A percentile compares a stretch with the other conserved stretches of the same genome.
phyloP scores from a whole-genome alignment of 139 green algal genomes.

The Tetraselmis chui region DNA sequence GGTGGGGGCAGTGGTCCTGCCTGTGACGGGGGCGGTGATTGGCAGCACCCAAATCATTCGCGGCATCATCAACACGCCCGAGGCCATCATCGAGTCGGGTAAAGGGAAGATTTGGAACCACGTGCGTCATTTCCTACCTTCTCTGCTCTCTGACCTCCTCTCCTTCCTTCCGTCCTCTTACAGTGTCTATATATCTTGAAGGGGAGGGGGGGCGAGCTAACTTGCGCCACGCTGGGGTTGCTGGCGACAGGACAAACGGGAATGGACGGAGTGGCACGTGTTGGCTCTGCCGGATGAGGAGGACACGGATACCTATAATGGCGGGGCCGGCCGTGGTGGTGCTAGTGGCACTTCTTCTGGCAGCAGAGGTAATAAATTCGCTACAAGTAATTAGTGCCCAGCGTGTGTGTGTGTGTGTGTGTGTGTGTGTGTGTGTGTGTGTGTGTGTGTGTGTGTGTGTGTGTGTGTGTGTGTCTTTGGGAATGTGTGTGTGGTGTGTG shows the following conservation, averaged over 20 bases:
- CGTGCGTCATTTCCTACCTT: slow-evolving; percentile 17
- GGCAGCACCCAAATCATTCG: slow-evolving; percentile 45
- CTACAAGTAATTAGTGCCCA: too few species aligned
- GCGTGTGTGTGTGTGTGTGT: too few species aligned
- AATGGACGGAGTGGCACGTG: neutral
- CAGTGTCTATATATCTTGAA: too few species aligned
- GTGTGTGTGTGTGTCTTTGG: too few species aligned
- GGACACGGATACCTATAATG: neutral
- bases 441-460: too few species aligned
- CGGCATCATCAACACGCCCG: slow-evolving; percentile 66
- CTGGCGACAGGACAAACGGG: neutral
- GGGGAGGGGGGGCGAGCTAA: too few species aligned
- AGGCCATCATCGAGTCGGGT: slow-evolving; percentile 48
- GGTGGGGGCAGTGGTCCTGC: slow-evolving; percentile 65
- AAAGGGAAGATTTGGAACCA: slow-evolving; percentile 69
- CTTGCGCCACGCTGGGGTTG: too few species aligned
- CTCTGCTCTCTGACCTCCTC: neutral
- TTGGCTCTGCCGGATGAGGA: neutral
- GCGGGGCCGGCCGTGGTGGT: too few species aligned
- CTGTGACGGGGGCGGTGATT: slow-evolving; percentile 63
- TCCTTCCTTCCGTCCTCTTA: neutral
- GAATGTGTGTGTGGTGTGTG: too few species aligned
- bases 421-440: too few species aligned
- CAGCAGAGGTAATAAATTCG: too few species aligned
- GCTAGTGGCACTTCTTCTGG: too few species aligned